These are phyloP conservation scores for Trichoderma sp. DNA, from an alignment of 2,329 filamentous ascomycete species.

Conservation along the genomic window DNA sequence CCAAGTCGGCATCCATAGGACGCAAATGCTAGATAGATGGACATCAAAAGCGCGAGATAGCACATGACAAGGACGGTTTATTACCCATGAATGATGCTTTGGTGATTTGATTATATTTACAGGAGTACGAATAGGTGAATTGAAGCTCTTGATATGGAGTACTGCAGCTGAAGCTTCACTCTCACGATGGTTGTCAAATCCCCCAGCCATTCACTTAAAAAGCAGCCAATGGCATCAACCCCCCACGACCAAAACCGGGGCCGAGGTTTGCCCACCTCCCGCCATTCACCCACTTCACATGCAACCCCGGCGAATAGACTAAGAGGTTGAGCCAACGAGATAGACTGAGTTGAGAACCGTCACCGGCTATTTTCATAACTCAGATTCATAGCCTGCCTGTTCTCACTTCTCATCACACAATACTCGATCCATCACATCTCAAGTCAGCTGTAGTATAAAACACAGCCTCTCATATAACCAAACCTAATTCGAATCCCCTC, in stretches of 20 bases:
- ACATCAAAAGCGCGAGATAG: neutral
- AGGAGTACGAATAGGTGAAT: neutral
- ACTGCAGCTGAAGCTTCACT: neutral
- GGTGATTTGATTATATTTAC: neutral
- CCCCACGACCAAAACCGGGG: neutral
- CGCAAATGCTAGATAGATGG: neutral
- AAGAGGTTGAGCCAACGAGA: neutral
- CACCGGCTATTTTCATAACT: neutral
- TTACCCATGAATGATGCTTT: neutral
- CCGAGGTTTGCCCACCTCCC: slow-evolving; percentile 17
- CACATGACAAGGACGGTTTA: neutral
- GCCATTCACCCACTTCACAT: slow-evolving; percentile 5
- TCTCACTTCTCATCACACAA: neutral
- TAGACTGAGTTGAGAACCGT: neutral
- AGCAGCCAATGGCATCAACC: slow-evolving; percentile 1
- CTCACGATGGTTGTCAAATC: neutral
- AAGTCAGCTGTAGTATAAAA: neutral
- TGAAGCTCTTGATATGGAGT: neutral
- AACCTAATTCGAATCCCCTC: neutral
- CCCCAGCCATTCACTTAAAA: neutral
- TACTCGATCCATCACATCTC: neutral
- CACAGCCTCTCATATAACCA: neutral
- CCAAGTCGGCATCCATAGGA: neutral
- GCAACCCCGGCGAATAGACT: neutral
- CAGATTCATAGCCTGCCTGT: neutral